Conservation (phyloP, 495 filamentous ascomycete genomes). For the Podospora australis region DNA sequence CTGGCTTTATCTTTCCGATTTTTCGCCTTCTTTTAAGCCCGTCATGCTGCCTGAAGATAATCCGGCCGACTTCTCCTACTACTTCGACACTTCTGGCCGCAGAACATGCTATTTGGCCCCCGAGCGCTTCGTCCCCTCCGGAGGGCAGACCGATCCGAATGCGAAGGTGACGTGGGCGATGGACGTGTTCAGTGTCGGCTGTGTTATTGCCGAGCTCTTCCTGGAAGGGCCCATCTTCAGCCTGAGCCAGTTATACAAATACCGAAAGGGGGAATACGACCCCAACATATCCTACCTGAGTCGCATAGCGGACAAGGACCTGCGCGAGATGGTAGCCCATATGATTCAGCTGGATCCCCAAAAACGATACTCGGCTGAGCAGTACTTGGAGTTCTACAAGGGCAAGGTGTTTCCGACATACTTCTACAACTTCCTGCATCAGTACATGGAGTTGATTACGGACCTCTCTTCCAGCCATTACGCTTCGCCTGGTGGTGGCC, state of each 20-base stretch:
- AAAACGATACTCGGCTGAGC: slow-evolving; percentile 85
- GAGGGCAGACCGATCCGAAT: slow-evolving; percentile 54
- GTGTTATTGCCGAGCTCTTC: slow-evolving; percentile 95
- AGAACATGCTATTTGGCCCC: slow-evolving; percentile 96
- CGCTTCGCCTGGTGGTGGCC: slow-evolving; percentile 50
- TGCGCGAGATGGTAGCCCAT: slow-evolving; percentile 80
- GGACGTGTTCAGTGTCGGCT: slow-evolving; percentile 97
- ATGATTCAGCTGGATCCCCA: slow-evolving; percentile 95
- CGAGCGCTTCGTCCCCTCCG: slow-evolving; percentile 75
- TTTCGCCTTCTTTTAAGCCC: slow-evolving; percentile 91
- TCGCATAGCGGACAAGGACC: slow-evolving; percentile 80
- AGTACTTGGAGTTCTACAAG: slow-evolving; percentile 90
- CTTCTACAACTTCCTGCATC: slow-evolving; percentile 94
- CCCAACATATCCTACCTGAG: slow-evolving; percentile 70
- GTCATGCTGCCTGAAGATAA: slow-evolving; percentile 95
- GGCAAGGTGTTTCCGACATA: slow-evolving; percentile 89
- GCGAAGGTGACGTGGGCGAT: slow-evolving; percentile 75
- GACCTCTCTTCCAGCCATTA: slow-evolving; percentile 78
- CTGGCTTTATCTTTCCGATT: slow-evolving; percentile 96
- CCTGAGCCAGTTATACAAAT: slow-evolving; percentile 89
- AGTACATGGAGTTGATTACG: slow-evolving; percentile 94
- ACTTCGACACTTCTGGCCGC: slow-evolving; percentile 87
- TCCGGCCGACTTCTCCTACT: slow-evolving; percentile 94
- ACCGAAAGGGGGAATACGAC: slow-evolving; percentile 87
- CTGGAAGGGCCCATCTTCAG: slow-evolving; percentile 93